Base-by-base conservation (phyloP, 2,329 filamentous ascomycete genomes). In the Stachybotrys echinatus region DNA sequence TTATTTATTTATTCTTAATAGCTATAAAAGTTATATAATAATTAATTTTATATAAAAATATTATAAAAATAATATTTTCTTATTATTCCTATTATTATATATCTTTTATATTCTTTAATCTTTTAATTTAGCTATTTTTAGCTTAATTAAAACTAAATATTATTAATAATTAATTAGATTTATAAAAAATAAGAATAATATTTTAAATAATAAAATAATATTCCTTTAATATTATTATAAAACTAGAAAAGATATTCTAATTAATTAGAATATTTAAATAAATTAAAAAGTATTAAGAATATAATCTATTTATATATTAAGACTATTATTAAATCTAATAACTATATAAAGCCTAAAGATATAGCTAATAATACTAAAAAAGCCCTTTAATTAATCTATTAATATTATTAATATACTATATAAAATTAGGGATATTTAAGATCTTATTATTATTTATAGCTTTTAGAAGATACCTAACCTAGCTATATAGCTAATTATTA, bases 41-140 rank as follows among this genome's bases (percentile, higher is more conserved):
- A 34, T 47, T n/a, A 18, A 55, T 42, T 51, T 55, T 20, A 4
- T 53, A 12, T 53, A 48, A 1, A 17, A 51, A 44, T 53, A 21
- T 20, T 53, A 22, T 23, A 20, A 20, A 23, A 43, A 22, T n/a
- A 23, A 43, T 43, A 43, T 43, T 7, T 23, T 6, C 39, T 19
- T 50, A 7, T 20, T 50, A 7, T 50, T 47, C 23, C 23, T 50
- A 14, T 38, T 37, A 34, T 4, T 22, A 22, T 37, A 50, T 48
- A 22, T n/a, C 23, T 50, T 38, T 19, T 23, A 50, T 27, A 42
- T 47, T n/a, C 23, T 50, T 17, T 19, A 50, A 37, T 44, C 45
- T 22, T 37, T 50, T 4, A 23, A 50, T 47, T 20, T 50, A 5
- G 34, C 22, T 3, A 42, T 50, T 23, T 50, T 50, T 50, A 20